Conservation (phyloP, 345 rosid species). For the Salix koriyanagi region DNA sequence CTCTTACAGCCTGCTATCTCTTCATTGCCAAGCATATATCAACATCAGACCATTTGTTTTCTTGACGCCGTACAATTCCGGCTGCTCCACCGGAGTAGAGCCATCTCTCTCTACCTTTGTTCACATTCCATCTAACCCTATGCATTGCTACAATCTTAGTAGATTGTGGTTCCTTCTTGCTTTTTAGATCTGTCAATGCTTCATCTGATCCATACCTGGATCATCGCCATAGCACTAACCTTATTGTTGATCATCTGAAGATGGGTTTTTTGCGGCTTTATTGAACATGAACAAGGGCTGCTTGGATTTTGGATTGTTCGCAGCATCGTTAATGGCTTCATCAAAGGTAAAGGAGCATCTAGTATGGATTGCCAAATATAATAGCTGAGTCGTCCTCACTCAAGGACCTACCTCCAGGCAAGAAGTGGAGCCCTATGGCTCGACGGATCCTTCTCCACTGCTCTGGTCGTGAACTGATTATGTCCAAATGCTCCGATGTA, state of each 20-base stretch:
- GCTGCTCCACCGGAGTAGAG: slow-evolving; percentile 83
- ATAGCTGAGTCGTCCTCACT: slow-evolving; percentile 48
- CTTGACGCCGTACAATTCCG: slow-evolving; percentile 71
- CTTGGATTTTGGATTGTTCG: slow-evolving; percentile 38
- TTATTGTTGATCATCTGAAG: slow-evolving; percentile 23
- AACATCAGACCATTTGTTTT: slow-evolving; percentile 29
- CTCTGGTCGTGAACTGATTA: slow-evolving; percentile 59
- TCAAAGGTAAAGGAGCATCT: slow-evolving; percentile 38
- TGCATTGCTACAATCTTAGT: too few relatives aligned
- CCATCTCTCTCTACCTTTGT: slow-evolving; percentile 87
- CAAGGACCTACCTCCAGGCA: slow-evolving; percentile 55
- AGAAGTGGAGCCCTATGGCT: slow-evolving; percentile 66
- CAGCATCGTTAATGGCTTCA: slow-evolving; percentile 39
- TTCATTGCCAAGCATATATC: not conserved
- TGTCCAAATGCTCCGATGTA: slow-evolving; percentile 2
- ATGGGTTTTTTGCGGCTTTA: slow-evolving; percentile 16
- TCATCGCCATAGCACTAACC: slow-evolving; percentile 45
- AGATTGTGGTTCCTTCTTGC: slow-evolving; percentile 27
- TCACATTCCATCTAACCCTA: slow-evolving; percentile 50
- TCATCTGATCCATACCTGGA: slow-evolving; percentile 41
- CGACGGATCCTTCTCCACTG: slow-evolving; percentile 61
- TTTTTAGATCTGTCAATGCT: slow-evolving; percentile 21
- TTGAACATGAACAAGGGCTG: slow-evolving; percentile 31
- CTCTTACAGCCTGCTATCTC: not conserved
- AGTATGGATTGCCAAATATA: slow-evolving; percentile 41